Base-by-base conservation (phyloP, 1,284 basidiomycete species). In the Cystobasidium sp. region DNA sequence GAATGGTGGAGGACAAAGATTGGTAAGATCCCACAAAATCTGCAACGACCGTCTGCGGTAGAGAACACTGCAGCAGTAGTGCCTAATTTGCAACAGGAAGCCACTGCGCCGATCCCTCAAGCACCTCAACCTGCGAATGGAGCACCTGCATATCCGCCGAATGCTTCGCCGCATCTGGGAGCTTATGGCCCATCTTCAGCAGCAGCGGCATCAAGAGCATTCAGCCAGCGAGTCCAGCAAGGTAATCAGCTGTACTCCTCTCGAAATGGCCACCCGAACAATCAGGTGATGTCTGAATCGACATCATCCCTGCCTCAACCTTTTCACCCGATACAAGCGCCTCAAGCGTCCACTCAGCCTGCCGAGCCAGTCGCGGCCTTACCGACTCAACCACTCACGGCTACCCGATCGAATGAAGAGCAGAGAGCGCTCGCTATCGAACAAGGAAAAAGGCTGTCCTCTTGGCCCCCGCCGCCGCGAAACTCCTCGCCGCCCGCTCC, bases 1-100 rank as follows among this genome's bases (percentile, higher is more conserved):
- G 63, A 66, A 51, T 73, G 63, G 62, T 66, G 62, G 63, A 56
- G 51, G 18, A 62, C 18, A 39, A 73, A 73, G 63, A 58, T 73
- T 44, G 63, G 53, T 7, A 62, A 73, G n/a, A 59, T 51, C 14
- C 70, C 70, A 9, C 49, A 22, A 20, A 73, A 73, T 47, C 31
- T 73, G 20, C 61, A 61, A 12, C 41, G 56, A 16, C 70, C 70
- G 58, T 4, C n/a, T 7, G 6, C 44, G 6, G n/a, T 14, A 7
- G n/a, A 22, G 39, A 6, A 14, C 9, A 37, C 22, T 6, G 22
- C 20, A 22, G 43, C 44, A 18, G 24, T 44, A 12, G 31, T 41
- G 37, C 56, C 55, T 16, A 31, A 31, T 31, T 1, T 2, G 55
- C 59, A 12, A 56, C 53, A 20, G 53, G 31, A 31, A 18, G 55